These are phyloP conservation scores for Helminthosporium solani DNA, from an alignment of 2,329 filamentous ascomycete genomes.

Conservation along the genomic window DNA sequence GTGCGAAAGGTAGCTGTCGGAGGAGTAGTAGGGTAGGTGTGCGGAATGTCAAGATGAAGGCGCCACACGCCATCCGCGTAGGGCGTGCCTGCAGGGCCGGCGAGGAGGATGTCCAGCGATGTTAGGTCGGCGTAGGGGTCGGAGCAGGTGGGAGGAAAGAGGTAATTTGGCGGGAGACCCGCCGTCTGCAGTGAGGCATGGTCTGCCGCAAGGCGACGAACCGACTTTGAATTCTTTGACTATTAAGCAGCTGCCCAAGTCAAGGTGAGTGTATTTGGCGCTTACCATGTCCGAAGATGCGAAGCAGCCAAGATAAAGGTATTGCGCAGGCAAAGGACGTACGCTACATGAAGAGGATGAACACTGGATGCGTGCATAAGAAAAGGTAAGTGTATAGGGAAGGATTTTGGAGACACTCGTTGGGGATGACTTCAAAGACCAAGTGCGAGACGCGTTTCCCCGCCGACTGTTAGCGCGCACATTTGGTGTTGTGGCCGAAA, in stretches of 20 bases:
- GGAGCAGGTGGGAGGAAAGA: slow-evolving; percentile 50
- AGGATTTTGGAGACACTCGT: background rate
- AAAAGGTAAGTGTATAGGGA: background rate
- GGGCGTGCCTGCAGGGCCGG: slow-evolving; percentile 61
- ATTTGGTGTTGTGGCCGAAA: slow-evolving; percentile 13
- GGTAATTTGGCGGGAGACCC: slow-evolving; percentile 61
- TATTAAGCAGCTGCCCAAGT: slow-evolving; percentile 2
- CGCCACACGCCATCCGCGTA: slow-evolving; percentile 61
- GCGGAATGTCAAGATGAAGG: slow-evolving; percentile 60
- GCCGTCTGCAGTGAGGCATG: slow-evolving; percentile 58
- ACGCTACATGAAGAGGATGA: too few species aligned
- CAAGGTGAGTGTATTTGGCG: background rate
- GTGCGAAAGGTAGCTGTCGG: slow-evolving; percentile 62
- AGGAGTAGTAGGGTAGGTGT: slow-evolving; percentile 54
- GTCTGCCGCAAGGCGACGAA: slow-evolving; percentile 62
- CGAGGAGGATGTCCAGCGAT: slow-evolving; percentile 58
- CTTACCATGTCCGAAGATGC: slow-evolving; percentile 8
- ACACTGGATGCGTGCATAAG: background rate
- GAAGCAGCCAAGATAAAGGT: background rate
- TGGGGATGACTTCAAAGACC: background rate
- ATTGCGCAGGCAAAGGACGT: background rate
- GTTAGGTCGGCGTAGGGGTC: slow-evolving; percentile 55
- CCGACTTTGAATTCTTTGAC: slow-evolving; percentile 48
- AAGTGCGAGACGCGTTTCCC: slow-evolving; percentile 6
- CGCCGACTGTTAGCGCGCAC: slow-evolving; percentile 11